Evolutionary conservation across 495 filamentous ascomycete species (phyloP).

Genomic region (Penicillium tannophilum): DNA sequence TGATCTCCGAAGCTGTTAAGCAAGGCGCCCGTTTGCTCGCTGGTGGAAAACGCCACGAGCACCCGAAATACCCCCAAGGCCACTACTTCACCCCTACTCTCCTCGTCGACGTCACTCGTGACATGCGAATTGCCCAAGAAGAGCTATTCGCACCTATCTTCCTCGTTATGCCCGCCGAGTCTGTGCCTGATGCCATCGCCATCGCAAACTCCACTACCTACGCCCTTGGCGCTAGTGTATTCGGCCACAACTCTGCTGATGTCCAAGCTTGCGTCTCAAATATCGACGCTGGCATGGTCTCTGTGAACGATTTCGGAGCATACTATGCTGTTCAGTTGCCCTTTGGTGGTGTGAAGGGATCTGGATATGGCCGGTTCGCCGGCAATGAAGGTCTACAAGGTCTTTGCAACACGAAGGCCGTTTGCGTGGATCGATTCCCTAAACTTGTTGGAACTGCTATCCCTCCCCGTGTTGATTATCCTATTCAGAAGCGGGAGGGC

Average conservation of each 20-base stretch:
- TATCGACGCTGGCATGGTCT: slow-evolving; percentile 84
- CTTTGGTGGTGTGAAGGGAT: slow-evolving; percentile 85
- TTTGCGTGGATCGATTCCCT: slow-evolving; percentile 75
- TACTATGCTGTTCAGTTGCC: slow-evolving; percentile 92
- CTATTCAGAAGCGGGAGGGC: slow-evolving; percentile 56
- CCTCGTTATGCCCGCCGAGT: slow-evolving; percentile 71
- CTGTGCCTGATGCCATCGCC: slow-evolving; percentile 60
- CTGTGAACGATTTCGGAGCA: slow-evolving; percentile 90
- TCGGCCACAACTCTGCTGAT: slow-evolving; percentile 56
- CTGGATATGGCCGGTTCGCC: slow-evolving; percentile 91
- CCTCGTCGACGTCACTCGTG: slow-evolving; percentile 75
- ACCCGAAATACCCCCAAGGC: slow-evolving; percentile 71
- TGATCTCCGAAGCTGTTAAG: slow-evolving; percentile 74
- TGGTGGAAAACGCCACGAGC: slow-evolving; percentile 72
- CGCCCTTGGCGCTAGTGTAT: slow-evolving; percentile 81
- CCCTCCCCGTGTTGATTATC: slow-evolving; percentile 77
- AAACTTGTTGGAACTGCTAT: slow-evolving; percentile 67
- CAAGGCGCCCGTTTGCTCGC: slow-evolving; percentile 78
- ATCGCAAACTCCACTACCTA: slow-evolving; percentile 79
- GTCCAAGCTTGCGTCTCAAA: slow-evolving; percentile 62
- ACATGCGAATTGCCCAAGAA: slow-evolving; percentile 83
- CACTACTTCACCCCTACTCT: slow-evolving; percentile 93
- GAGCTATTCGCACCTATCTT: slow-evolving; percentile 94
- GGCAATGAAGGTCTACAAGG: slow-evolving; percentile 85
- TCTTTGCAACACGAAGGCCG: slow-evolving; percentile 81